phyloP scores from a whole-genome alignment of 2,329 filamentous ascomycete species.

The Apiospora hydei region DNA sequence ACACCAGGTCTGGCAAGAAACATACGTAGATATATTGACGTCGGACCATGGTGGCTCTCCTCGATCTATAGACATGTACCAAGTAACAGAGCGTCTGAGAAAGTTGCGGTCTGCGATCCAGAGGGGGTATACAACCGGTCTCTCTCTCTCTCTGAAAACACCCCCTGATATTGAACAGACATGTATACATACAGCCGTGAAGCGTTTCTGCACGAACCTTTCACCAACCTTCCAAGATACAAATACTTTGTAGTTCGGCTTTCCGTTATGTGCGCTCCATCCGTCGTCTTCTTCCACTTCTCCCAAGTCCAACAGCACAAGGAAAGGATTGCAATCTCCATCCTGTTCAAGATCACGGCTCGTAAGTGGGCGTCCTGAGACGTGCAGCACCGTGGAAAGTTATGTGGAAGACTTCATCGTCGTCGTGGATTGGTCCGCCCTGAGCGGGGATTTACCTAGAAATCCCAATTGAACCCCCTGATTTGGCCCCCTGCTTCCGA shows the following conservation, averaged over 20 bases:
- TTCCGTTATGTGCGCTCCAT: background rate
- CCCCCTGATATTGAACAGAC: background rate
- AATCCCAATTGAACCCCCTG: conserved; percentile 44
- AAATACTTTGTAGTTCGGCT: background rate
- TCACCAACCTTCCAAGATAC: background rate
- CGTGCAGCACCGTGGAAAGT: background rate
- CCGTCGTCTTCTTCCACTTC: background rate
- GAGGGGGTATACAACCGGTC: conserved; percentile 13
- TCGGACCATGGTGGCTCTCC: background rate
- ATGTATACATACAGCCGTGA: background rate
- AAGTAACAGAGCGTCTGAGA: background rate
- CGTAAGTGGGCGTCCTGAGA: background rate
- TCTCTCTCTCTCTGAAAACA: background rate
- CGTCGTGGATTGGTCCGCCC: conserved; percentile 32
- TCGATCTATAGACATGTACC: background rate
- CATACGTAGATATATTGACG: conserved; percentile 8
- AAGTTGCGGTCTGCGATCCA: background rate
- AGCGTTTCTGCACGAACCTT: background rate
- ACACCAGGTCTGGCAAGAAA: background rate
- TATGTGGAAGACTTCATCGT: conserved; percentile 9
- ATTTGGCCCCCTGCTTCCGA: conserved; percentile 40
- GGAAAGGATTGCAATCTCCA: background rate
- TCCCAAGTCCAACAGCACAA: background rate
- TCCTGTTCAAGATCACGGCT: background rate
- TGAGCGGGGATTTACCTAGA: conserved; percentile 32